Conservation (phyloP, 179 eudicot species). For the Vitellaria paradoxa region DNA sequence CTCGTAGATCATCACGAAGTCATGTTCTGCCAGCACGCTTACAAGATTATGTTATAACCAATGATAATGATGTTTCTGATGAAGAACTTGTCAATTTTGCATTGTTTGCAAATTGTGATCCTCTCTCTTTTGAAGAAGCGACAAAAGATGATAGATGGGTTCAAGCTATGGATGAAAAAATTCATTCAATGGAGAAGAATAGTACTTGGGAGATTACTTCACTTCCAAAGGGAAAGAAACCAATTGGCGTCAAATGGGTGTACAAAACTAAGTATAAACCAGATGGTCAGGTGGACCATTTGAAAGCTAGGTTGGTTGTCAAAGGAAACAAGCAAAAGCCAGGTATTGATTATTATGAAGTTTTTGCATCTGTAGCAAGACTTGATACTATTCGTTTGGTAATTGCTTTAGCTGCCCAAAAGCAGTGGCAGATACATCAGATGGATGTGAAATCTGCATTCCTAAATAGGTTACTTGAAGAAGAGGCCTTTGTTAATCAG, state of each 20-base stretch:
- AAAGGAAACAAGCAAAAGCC: background rate
- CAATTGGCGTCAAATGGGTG: background rate
- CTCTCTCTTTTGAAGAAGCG: no score
- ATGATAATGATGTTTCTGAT: conserved; percentile 12
- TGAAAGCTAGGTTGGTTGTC: conserved; percentile 3
- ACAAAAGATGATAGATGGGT: background rate
- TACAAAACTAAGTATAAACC: background rate
- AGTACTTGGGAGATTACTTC: no score
- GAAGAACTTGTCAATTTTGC: conserved; percentile 14
- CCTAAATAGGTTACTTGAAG: background rate
- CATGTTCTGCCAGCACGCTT: conserved; percentile 3
- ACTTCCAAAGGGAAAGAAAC: background rate
- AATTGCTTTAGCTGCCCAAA: background rate
- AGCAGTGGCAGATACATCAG: no score
- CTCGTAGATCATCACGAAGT: background rate
- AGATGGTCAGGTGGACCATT: background rate
- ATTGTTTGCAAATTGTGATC: background rate
- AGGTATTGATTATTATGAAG: no score
- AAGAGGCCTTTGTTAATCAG: no score
- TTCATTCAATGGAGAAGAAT: no score
- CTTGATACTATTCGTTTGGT: background rate
- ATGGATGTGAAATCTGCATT: conserved; percentile 2
- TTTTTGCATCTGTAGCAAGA: no score
- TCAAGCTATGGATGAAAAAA: background rate
- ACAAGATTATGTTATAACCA: conserved; percentile 12